Base-by-base conservation (phyloP, 164 flowering plant species). In the Taxillus chinensis region DNA sequence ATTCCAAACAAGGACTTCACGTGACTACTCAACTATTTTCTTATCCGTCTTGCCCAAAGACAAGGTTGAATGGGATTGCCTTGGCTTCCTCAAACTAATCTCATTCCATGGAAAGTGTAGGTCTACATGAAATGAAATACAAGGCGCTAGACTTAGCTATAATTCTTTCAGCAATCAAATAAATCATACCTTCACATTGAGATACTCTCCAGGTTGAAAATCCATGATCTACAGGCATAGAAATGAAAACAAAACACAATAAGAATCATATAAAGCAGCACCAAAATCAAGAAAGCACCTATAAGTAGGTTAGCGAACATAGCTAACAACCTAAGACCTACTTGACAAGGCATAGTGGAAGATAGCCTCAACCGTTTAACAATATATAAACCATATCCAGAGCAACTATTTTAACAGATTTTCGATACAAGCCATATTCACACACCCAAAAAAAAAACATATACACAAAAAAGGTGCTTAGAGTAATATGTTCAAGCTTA, bases 171-270 rank as follows among this genome's bases (percentile, higher is more conserved):
- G 39, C 6, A 45, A 49, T 14, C 55, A 55, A 40, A 27, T 63
- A 63, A 68, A 42, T 13, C 56, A 63, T 73, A 93, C 96, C 99
- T 90, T 90, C 62, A 93, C 93, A 73, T 90, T 89, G 53, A 90
- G 95, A 73, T 75, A 90, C 58, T 93, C 97, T 48, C 99, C 99
- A 50, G 97, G 96, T 67, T 89, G 89, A 74, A 93, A 90, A 79
- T 93, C 99, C 99, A 93, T 93, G 61, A 93, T 84, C 99, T 93
- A 83, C 75, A 74, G 39, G 37, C n/a, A 73, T n/a, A 41, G 61
- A 7, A 48, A 50, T 10, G 10, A 54, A 12, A 49, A 49, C 48
- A 14, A 55, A 49, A 53, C 14, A 27, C 27, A 27, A 27, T 27
- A 27, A 27, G 13, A 56, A 64, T 2, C 45, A 27, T 8, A 52